Percentiles rank a stretch among this genome's conserved stretches.
phyloP scores from a whole-genome alignment of 352 stramenopile species.

The Pilasporangium apinafurcum region DNA sequence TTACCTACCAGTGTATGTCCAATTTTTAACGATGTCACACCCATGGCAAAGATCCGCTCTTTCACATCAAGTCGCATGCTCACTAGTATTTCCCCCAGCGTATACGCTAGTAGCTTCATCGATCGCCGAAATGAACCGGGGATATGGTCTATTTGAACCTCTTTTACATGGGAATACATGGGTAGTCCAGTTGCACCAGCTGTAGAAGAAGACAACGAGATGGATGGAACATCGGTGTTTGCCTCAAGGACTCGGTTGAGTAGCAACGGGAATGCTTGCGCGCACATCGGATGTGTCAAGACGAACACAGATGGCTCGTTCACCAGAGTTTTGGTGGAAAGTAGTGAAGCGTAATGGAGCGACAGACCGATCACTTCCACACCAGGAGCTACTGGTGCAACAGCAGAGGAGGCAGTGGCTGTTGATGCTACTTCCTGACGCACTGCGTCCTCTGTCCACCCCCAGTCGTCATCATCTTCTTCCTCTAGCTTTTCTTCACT shows the following conservation, averaged over 20 bases:
- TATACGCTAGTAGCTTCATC: conserved; percentile 61
- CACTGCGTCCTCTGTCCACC: not conserved
- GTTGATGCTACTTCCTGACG: not conserved
- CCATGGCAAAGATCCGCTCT: conserved; percentile 65
- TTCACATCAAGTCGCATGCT: conserved; percentile 48
- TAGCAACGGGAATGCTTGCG: conserved; percentile 63
- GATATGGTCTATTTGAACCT: conserved; percentile 65
- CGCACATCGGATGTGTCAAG: conserved; percentile 55
- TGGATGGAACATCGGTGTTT: not conserved
- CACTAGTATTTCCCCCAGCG: conserved; percentile 47
- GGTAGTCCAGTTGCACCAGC: not conserved
- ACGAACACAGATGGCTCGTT: conserved; percentile 68
- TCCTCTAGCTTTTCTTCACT: not conserved
- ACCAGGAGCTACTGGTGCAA: not conserved
- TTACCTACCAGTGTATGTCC: conserved; percentile 59
- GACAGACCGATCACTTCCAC: conserved; percentile 51
- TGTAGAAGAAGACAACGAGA: not conserved
- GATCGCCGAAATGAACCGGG: conserved; percentile 47
- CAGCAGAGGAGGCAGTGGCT: conserved; percentile 4
- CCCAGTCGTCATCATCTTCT: conserved; percentile 5
- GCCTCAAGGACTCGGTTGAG: conserved; percentile 34
- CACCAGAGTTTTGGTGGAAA: conserved; percentile 27
- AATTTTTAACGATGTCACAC: conserved; percentile 69
- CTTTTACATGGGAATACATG: conserved; percentile 51
- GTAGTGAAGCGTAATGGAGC: conserved; percentile 44